Evolutionary conservation across 202 grass and related monocot species (phyloP), one percentile per base, ranked within the genome.

Genomic region (Carex arenaria): DNA sequence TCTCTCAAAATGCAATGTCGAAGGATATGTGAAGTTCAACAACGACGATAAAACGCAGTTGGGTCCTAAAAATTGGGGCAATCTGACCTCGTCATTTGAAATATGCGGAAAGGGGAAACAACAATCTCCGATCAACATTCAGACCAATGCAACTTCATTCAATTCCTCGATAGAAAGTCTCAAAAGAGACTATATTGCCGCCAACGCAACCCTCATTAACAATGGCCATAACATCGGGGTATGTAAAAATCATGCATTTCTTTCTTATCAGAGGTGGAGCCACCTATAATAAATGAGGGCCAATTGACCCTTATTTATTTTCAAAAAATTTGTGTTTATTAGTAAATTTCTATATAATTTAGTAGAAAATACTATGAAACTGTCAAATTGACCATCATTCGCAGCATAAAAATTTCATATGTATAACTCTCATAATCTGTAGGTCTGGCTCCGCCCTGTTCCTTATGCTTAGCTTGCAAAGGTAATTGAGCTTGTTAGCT

Each of bases 41-140:
- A 52, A 72, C 45, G n/a, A 55, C 2, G 90, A 90, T 64, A 36
- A 14, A 17, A 86, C 45, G 30, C 56, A 61, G 11, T 43, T 34
- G 20, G 89, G 89, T 8, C 89, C 91, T n/a, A 60, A 84, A 60
- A 90, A 79, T 49, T 97, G 94, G 94, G 85, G 69, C 3, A 90
- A 84, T 49, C 85, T 93, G 49, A 83, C 84, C 86, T 76, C 84
- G 15, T 49, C 78, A 42, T 93, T 88, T 82, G 28, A 64, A 80
- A 22, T 85, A 3, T 97, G 89, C 71, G 74, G 47, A 43, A 83
- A 87, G 2, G 91, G 94, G 15, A 78, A 80, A 56, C 65, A 69
- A 31, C 94, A 97, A 36, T 97, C 91, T 30, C 94, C 91, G 10
- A 72, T 97, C 80, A 68, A 97, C 82, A 92, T 97, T 82, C 82